These are phyloP conservation scores for Solanum corneliomulleri DNA, from an alignment of 257 asterid species.

Conservation along the genomic window DNA sequence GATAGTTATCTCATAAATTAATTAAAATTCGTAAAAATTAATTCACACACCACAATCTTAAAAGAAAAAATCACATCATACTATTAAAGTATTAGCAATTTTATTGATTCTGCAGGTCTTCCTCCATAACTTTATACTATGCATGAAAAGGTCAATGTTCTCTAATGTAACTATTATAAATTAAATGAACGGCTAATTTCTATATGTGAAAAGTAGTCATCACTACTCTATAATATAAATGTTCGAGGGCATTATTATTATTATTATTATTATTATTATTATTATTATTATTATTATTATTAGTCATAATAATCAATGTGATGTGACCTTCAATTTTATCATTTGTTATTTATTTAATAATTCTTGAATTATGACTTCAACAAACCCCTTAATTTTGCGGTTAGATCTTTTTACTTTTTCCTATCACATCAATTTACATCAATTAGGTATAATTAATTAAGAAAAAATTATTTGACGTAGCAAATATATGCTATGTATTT, in stretches of 20 bases:
- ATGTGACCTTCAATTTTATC: constrained; percentile 9
- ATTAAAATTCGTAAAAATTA: too few species aligned
- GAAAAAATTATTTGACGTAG: not conserved
- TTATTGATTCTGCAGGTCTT: not conserved
- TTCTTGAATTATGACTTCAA: not conserved
- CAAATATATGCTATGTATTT: not conserved
- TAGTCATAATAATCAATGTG: constrained; percentile 3
- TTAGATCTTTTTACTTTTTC: not conserved
- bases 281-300: not conserved
- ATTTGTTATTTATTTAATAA: not conserved
- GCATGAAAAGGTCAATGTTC: not conserved
- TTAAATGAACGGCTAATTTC: not conserved
- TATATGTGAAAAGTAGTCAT: not conserved
- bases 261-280: too few species aligned
- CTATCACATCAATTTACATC: not conserved
- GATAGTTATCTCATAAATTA: too few species aligned
- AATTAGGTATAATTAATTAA: not conserved
- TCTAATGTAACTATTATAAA: not conserved
- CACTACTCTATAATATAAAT: not conserved
- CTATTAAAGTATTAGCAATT: not conserved
- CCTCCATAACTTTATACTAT: not conserved
- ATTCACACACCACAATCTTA: fast-evolving
- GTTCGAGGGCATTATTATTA: not conserved
- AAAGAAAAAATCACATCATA: not conserved
- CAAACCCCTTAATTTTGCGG: not conserved